Evolutionary conservation across 352 stramenopile genomes (phyloP).

Genomic region (Pythium dissimile): DNA sequence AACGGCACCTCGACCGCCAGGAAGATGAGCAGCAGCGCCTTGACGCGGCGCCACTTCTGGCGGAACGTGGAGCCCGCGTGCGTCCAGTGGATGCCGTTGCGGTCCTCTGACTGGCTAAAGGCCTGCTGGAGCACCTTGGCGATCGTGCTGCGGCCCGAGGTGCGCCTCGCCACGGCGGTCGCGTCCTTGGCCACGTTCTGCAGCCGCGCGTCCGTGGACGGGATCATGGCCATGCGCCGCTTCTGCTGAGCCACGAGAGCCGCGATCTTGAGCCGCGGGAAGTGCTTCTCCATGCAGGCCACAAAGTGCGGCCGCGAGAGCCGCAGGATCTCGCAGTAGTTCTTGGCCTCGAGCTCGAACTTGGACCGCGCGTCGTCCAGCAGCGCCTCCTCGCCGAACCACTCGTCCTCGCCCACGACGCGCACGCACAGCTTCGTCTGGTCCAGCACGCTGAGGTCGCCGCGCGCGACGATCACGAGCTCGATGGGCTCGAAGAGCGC

Average conservation of each 20-base stretch:
- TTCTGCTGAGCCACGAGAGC: slow-evolving; percentile 30
- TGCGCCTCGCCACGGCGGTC: background rate
- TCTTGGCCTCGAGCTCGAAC: slow-evolving; percentile 17
- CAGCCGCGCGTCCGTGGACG: slow-evolving; percentile 4
- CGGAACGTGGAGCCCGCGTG: slow-evolving; percentile 8
- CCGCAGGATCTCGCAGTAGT: slow-evolving; percentile 19
- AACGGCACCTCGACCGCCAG: slow-evolving; percentile 16
- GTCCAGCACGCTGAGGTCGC: slow-evolving; percentile 20
- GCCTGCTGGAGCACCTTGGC: background rate
- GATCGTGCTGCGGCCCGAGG: slow-evolving; percentile 10
- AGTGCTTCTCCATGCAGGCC: slow-evolving; percentile 45
- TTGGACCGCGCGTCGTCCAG: slow-evolving; percentile 12
- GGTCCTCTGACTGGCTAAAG: background rate
- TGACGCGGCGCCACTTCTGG: slow-evolving; percentile 13
- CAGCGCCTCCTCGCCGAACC: slow-evolving; percentile 21
- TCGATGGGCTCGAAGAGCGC: slow-evolving; percentile 13
- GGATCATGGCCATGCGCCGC: slow-evolving; percentile 6
- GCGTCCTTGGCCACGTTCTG: background rate
- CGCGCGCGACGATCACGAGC: slow-evolving; percentile 22
- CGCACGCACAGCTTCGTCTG: slow-evolving; percentile 1
- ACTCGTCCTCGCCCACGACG: slow-evolving; percentile 5
- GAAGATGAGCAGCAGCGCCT: slow-evolving; percentile 14
- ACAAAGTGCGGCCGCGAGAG: slow-evolving; percentile 11
- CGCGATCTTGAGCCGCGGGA: slow-evolving; percentile 45
- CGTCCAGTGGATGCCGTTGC: background rate